Evolutionary conservation across 2,329 filamentous ascomycete species (phyloP).

Genomic region (Neonectria sp.): DNA sequence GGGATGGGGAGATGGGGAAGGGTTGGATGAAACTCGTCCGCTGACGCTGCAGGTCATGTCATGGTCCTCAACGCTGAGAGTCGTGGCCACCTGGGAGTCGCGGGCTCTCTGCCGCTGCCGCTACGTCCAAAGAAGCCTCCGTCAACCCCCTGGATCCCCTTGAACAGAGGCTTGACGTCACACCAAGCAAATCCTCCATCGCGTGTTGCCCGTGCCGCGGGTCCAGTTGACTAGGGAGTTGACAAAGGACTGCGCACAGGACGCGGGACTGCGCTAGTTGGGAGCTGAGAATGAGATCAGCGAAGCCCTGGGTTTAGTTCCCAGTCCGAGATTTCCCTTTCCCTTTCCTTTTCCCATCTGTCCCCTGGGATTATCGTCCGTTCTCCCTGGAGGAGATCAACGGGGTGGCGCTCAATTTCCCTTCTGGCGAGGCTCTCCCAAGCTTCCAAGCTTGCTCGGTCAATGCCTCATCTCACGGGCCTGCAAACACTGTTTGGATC

Average conservation of each 20-base stretch:
- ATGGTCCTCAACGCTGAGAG: neutral
- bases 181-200: conserved; percentile 19
- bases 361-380: neutral
- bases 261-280: neutral
- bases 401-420: neutral
- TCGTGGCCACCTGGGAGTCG: conserved; percentile 29
- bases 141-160: conserved; percentile 2
- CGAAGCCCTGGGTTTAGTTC: neutral
- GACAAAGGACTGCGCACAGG: no score
- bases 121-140: conserved; percentile 6
- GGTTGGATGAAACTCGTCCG: conserved; percentile 27
- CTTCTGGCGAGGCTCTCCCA: neutral
- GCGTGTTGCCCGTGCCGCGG: conserved; percentile 17
- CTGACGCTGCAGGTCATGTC: conserved; percentile 22
- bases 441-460: neutral
- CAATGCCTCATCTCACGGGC: conserved; percentile 17
- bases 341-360: no score
- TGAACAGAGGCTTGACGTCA: conserved; percentile 27
- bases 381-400: neutral
- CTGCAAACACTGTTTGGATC: conserved; percentile 24
- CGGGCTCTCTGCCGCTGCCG: conserved; percentile 11
- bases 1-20: conserved; percentile 8
- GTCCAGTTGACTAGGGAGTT: no score
- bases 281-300: conserved; percentile 20
- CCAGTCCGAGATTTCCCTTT: neutral